A percentile compares a stretch with the other conserved stretches of the same genome.
Evolutionary conservation across 345 rosid species (phyloP).

Genomic region (Citropsis articulata): DNA sequence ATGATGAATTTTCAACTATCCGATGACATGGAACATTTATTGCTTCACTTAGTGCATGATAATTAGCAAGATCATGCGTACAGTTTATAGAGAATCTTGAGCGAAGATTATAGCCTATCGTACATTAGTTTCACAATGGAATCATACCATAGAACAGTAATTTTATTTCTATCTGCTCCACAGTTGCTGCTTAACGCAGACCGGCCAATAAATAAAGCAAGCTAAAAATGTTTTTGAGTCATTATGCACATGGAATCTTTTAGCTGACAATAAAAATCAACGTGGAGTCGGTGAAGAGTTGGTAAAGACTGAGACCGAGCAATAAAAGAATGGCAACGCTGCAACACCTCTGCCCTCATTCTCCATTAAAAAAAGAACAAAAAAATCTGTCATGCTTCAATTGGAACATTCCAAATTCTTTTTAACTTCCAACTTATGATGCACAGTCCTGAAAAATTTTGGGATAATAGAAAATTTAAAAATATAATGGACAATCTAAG

Average conservation of each 20-base stretch:
- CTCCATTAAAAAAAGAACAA: too few relatives aligned
- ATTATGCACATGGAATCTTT: too few relatives aligned
- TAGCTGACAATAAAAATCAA: not conserved
- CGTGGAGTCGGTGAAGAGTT: not conserved
- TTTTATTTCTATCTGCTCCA: not conserved
- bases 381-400: too few relatives aligned
- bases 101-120: not conserved
- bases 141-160: not conserved
- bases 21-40: not conserved
- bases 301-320: not conserved
- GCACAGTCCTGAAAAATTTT: too few relatives aligned
- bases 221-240: not conserved
- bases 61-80: not conserved
- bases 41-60: not conserved
- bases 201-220: not conserved
- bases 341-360: not conserved
- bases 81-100: not conserved
- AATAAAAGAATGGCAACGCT: not conserved
- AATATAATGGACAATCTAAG: too few relatives aligned
- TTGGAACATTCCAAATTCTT: too few relatives aligned
- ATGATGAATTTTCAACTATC: not conserved
- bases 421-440: too few relatives aligned
- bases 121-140: not conserved
- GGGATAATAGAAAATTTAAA: too few relatives aligned
- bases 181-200: not conserved